These are phyloP conservation scores for Lepidium africanum DNA, from an alignment of 345 rosid species.

Conservation along the genomic window DNA sequence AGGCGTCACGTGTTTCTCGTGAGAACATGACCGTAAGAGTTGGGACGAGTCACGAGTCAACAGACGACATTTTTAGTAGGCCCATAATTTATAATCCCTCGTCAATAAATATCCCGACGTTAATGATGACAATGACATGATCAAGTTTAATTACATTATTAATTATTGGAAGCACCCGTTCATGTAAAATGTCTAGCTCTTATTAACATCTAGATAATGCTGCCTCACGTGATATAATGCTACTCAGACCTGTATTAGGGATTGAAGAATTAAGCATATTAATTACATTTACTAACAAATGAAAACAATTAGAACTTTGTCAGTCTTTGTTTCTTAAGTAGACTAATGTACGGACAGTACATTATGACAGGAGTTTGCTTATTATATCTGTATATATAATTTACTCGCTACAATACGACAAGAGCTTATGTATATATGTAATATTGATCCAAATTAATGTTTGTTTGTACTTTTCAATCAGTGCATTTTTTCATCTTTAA, in stretches of 20 bases:
- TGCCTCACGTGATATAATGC: not conserved
- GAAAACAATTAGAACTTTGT: not conserved
- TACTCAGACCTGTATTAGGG: not conserved
- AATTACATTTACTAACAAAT: not conserved
- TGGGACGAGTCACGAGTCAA: conserved; percentile 2
- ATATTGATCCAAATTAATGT: not conserved
- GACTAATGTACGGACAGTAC: conserved; percentile 35
- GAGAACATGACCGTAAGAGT: conserved; percentile 28
- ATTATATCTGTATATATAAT: too few relatives aligned
- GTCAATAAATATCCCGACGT: conserved; percentile 3
- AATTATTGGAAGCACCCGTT: not conserved
- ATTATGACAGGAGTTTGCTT: not conserved
- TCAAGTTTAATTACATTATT: not conserved
- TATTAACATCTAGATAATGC: conserved; percentile 5
- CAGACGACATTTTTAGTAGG: conserved; percentile 2
- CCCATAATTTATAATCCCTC: not conserved
- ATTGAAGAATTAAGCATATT: not conserved
- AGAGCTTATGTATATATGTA: not conserved
- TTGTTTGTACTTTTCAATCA: not conserved
- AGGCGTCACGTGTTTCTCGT: conserved; percentile 29
- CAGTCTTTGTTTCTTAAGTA: not conserved
- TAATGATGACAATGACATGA: conserved; percentile 8
- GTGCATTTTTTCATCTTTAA: too few relatives aligned
- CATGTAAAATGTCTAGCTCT: not conserved
- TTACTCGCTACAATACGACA: conserved; percentile 22